A percentile compares a stretch with the other conserved stretches of the same genome.
Conservation (phyloP, 163 green algal species). For the Smithsoniella earleae region DNA sequence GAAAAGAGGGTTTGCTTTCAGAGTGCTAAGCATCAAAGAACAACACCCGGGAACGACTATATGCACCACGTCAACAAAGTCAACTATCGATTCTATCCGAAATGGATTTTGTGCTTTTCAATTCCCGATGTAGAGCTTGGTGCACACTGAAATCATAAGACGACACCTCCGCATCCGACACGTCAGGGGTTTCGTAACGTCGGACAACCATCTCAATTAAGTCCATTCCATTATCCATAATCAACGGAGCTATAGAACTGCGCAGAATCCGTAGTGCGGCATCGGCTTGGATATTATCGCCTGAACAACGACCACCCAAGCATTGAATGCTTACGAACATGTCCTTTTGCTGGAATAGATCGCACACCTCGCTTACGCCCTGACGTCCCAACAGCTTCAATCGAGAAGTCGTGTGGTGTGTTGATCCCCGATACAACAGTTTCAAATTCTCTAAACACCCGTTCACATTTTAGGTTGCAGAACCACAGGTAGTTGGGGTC, state of each 20-base stretch:
- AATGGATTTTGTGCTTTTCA: no score
- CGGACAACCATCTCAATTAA: no score
- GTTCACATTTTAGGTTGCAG: not conserved
- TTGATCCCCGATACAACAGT: not conserved
- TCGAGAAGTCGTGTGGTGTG: not conserved
- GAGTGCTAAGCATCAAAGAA: no score
- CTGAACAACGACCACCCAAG: not conserved
- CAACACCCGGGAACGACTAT: no score
- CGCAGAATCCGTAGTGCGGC: constrained; percentile 10
- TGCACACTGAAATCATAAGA: no score
- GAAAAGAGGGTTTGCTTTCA: no score
- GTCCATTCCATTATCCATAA: constrained; percentile 25
- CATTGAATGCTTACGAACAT: no score
- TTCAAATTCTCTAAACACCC: not conserved
- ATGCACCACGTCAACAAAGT: no score
- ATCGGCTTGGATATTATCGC: not conserved
- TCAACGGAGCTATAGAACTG: not conserved
- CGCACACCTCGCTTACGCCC: not conserved
- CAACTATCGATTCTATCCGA: no score
- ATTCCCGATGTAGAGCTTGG: no score
- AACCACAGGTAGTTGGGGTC: constrained; percentile 12
- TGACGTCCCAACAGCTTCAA: not conserved
- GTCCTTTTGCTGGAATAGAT: not conserved
- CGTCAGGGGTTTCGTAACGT: no score
- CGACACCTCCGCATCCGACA: no score